phyloP scores from a whole-genome alignment of 2,329 filamentous ascomycete species.

The Sporothrix schenckii region DNA sequence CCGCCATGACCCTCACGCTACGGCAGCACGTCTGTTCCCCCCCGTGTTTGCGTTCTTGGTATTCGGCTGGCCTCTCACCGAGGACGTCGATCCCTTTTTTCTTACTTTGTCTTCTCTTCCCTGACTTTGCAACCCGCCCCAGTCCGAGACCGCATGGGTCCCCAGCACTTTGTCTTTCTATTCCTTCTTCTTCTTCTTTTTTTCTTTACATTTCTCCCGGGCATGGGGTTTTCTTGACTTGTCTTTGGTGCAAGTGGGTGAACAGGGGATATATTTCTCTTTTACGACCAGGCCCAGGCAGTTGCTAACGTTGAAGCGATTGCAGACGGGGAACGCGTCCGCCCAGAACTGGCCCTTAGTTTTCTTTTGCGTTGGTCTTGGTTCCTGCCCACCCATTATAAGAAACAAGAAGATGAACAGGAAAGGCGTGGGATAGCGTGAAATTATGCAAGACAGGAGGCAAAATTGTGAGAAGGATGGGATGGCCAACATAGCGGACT shows the following conservation, averaged over 20 bases:
- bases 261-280: constrained; percentile 3
- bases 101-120: background rate
- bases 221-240: background rate
- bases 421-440: constrained; percentile 13
- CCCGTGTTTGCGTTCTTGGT: constrained; percentile 16
- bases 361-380: background rate
- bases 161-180: background rate
- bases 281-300: background rate
- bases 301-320: background rate
- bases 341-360: background rate
- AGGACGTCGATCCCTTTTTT: constrained; percentile 1
- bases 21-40: constrained; percentile 14
- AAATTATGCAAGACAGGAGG: background rate
- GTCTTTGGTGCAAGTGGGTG: constrained; percentile 14
- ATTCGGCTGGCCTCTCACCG: background rate
- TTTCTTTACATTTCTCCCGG: background rate
- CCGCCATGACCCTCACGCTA: constrained; percentile 24
- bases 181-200: background rate
- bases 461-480: constrained; percentile 1
- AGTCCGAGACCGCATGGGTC: constrained; percentile 8
- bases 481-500: constrained; percentile 11
- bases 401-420: background rate
- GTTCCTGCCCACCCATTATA: background rate
- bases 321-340: constrained; percentile 10
- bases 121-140: background rate